A percentile compares a stretch with the other conserved stretches of the same genome.
These are phyloP conservation scores for Trametes gibbosa DNA, from an alignment of 768 basidiomycete genomes.

Conservation along the genomic window DNA sequence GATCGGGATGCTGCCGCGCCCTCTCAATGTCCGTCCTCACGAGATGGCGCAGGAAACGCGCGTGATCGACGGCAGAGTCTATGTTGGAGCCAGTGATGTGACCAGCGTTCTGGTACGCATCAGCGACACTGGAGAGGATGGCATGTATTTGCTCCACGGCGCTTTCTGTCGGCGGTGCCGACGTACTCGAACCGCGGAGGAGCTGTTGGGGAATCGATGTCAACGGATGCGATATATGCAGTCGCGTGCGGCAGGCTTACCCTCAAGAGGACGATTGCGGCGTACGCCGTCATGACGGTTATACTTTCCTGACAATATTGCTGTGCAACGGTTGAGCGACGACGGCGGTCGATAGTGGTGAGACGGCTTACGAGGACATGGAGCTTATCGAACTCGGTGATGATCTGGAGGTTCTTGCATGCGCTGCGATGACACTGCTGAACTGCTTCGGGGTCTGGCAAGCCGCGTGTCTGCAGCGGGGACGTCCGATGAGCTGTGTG, in stretches of 20 bases:
- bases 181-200: constrained; percentile 60
- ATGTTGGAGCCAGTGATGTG: constrained; percentile 51
- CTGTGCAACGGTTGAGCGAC: constrained; percentile 37
- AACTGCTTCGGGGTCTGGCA: constrained; percentile 57
- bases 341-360: background rate
- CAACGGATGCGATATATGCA: background rate
- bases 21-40: constrained; percentile 62
- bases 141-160: constrained; percentile 63
- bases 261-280: constrained; percentile 76
- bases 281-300: constrained; percentile 83
- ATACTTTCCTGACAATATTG: constrained; percentile 84
- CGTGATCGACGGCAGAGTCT: constrained; percentile 70
- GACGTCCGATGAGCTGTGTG: constrained; percentile 8
- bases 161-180: constrained; percentile 55
- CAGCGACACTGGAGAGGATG: constrained; percentile 66
- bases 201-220: constrained; percentile 37
- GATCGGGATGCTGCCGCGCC: constrained; percentile 36
- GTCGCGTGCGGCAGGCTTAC: constrained; percentile 39
- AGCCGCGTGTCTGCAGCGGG: background rate
- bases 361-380: constrained; percentile 50
- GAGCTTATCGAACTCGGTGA: constrained; percentile 71
- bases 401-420: constrained; percentile 64
- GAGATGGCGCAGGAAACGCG: constrained; percentile 73
- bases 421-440: constrained; percentile 75
- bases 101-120: constrained; percentile 76